A percentile compares a stretch with the other conserved stretches of the same genome.
Evolutionary conservation across 169 alveolate genomes (phyloP).

Genomic region (Cardiosporidium cionae): DNA sequence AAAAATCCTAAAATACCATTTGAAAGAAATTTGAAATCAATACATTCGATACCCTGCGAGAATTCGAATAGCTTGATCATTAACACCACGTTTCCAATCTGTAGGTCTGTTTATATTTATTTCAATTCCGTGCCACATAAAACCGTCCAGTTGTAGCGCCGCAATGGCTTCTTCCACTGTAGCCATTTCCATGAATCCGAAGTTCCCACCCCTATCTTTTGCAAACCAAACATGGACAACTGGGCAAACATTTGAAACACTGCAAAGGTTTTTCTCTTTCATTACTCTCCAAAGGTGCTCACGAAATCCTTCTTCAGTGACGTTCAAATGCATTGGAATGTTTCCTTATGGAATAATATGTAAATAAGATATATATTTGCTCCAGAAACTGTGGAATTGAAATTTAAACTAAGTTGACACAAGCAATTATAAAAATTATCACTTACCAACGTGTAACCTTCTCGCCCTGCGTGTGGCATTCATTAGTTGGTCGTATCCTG

Average conservation of each 20-base stretch:
- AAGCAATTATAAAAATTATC: background rate
- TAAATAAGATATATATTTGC: background rate
- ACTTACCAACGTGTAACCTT: conserved; percentile 26
- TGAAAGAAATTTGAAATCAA: no score
- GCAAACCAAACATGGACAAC: conserved; percentile 26
- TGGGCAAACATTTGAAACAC: conserved; percentile 7
- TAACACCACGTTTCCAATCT: conserved; percentile 12
- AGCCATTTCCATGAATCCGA: conserved; percentile 26
- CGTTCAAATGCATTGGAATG: conserved; percentile 4
- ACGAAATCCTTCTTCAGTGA: conserved; percentile 17
- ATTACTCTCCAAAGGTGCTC: conserved; percentile 8
- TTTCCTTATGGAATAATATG: conserved; percentile 25
- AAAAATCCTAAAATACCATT: background rate
- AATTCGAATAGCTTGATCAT: background rate
- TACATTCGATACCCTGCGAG: no score
- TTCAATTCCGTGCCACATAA: conserved; percentile 23
- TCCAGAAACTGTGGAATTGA: no score
- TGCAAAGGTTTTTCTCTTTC: background rate
- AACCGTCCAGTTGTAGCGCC: conserved; percentile 4
- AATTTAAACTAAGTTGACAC: background rate
- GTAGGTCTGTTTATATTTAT: conserved; percentile 22
- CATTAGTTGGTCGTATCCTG: conserved; percentile 11
- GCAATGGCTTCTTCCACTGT: conserved; percentile 22
- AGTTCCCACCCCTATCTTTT: conserved; percentile 14
- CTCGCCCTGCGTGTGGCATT: conserved; percentile 24